Base-by-base conservation (phyloP, 2,329 filamentous ascomycete genomes). In the Ophiocordyceps sinensis region DNA sequence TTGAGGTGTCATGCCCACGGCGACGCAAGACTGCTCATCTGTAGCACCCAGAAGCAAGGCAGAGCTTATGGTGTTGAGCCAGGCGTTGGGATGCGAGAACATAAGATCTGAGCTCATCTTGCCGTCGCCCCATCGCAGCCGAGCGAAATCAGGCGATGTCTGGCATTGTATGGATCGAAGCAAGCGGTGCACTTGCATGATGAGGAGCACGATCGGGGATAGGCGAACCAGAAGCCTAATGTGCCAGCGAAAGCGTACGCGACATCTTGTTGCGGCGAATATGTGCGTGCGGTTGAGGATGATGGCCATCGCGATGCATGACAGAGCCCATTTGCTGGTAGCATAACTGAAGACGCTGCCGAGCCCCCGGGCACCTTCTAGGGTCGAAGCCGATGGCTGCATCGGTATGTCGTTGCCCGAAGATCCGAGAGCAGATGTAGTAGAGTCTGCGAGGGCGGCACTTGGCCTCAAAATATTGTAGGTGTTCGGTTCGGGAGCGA, bases 161-260 rank as follows among this genome's bases (percentile, higher is more conserved):
- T 98, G 91, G 53, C 91, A 96, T 54, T 87, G 85, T 48, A 96
- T 85, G 1, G 85, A 86, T 52, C 87, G 84, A 6, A 95, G 69
- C 3, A 96, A 62, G 32, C 67, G 70, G 36, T 77, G 65, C 19
- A 80, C 77, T 54, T 95, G 85, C 30, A 74, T 61, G 5, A 73
- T 54, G 42, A 94, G 78, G 0, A 88, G 64, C 5, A 81, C 32
- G 35, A 94, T 79, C 0, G 87, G 85, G 3, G 79, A 55, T 28
- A 81, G 64, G 40, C 88, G 82, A 13, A 94, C 59, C 8, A 77
- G 58, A 4, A 93, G 60, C 36, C 86, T 77, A 40, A 80, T 65
- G 30, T 78, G 73, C 77, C 85, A 89, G 42, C 73, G 73, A 3
- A 96, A 68, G 10, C 74, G 73, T n/a, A 95, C 67, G 41, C 84